Evolutionary conservation across 1,139 yeast genomes (phyloP).

Genomic region (Magnusiomyces suaveolens): DNA sequence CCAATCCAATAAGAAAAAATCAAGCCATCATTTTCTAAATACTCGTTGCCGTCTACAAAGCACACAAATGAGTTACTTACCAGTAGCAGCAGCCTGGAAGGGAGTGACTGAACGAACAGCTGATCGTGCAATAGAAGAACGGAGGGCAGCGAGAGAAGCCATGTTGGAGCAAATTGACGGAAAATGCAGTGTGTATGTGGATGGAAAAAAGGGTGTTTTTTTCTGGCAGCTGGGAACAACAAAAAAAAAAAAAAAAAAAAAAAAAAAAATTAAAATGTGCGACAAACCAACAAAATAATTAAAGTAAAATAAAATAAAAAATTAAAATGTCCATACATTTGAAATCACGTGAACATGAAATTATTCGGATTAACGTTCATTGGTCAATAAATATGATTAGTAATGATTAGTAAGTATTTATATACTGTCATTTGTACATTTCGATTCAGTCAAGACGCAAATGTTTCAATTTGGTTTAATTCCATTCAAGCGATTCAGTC

Average conservation of each 20-base stretch:
- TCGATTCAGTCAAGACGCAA: too few relatives aligned
- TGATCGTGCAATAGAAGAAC: constrained; percentile 14
- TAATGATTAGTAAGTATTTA: neutral
- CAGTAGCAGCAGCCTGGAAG: constrained; percentile 12
- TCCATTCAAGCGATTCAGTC: too few relatives aligned
- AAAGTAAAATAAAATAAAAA: neutral
- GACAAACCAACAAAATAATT: too few relatives aligned
- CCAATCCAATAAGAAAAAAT: neutral
- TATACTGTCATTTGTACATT: neutral
- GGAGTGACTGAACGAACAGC: constrained; percentile 12
- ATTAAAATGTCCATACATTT: neutral
- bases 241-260: neutral
- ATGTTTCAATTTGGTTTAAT: too few relatives aligned
- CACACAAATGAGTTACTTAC: constrained; percentile 8
- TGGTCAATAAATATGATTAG: neutral
- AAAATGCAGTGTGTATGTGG: neutral
- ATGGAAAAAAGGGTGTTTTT: neutral
- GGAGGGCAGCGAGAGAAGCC: constrained; percentile 15
- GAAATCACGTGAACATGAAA: neutral
- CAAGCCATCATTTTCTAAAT: neutral
- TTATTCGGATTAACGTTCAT: neutral
- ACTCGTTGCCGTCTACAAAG: too few relatives aligned
- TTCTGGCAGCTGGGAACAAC: neutral
- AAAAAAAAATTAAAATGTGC: neutral
- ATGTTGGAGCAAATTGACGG: constrained; percentile 5